Evolutionary conservation across 1,284 basidiomycete genomes (phyloP).

Genomic region (Malassezia yamatoensis): DNA sequence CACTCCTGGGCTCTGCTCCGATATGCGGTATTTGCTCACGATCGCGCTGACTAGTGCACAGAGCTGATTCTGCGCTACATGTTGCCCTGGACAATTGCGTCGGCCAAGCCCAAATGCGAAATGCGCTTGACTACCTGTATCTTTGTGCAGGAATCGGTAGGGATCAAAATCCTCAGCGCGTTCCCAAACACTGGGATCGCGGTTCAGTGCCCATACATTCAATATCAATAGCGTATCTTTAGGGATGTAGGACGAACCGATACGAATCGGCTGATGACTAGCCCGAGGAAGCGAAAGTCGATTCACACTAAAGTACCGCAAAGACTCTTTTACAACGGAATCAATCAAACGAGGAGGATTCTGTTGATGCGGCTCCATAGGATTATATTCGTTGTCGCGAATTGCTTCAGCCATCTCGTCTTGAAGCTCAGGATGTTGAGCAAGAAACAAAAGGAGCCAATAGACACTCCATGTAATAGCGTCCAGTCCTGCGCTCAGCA

Average conservation of each 20-base stretch:
- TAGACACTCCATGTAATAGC: conserved; percentile 2
- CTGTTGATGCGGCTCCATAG: not conserved
- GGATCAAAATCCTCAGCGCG: not conserved
- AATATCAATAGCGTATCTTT: not conserved
- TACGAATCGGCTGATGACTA: not conserved
- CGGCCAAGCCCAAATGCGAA: not conserved
- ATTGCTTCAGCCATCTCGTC: not conserved
- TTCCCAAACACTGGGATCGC: not conserved
- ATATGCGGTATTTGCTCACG: not conserved
- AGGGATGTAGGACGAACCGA: not conserved
- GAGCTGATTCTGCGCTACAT: not conserved
- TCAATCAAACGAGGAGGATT: not conserved
- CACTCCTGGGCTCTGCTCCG: not conserved
- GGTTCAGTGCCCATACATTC: not conserved
- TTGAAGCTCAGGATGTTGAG: not conserved
- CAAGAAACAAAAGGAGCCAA: not conserved
- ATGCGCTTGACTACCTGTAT: not conserved
- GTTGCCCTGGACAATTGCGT: not conserved
- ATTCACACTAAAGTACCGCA: not conserved
- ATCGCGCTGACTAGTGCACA: not conserved
- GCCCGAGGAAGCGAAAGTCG: not conserved
- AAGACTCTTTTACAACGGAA: not conserved
- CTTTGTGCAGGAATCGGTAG: not conserved
- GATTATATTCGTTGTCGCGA: not conserved
- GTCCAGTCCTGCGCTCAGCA: not conserved